Percentiles rank a stretch among this genome's conserved stretches.
These are phyloP conservation scores for Kazachstania sp. DNA, from an alignment of 1,139 yeast genomes.

Conservation along the genomic window DNA sequence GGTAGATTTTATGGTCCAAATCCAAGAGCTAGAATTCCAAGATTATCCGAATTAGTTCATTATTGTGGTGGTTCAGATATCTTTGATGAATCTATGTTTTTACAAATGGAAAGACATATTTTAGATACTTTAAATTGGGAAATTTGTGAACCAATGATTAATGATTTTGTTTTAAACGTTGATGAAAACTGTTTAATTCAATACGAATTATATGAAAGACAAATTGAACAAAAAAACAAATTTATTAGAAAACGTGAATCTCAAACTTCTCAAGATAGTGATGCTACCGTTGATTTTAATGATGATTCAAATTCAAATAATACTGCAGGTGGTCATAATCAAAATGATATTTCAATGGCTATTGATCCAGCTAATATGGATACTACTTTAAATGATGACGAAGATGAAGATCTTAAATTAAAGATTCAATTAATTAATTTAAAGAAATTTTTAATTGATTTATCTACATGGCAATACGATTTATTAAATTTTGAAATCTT, in stretches of 20 bases:
- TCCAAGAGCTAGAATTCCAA: slow-evolving; percentile 57
- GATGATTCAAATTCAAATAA: not conserved
- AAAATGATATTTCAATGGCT: slow-evolving; percentile 11
- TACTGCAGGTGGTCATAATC: not conserved
- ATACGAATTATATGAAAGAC: slow-evolving; percentile 32
- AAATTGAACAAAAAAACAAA: slow-evolving; percentile 25
- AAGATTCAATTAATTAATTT: slow-evolving; percentile 28
- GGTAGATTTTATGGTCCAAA: slow-evolving; percentile 59
- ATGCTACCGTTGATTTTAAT: slow-evolving; percentile 26
- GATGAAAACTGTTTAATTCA: slow-evolving; percentile 36
- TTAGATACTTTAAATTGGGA: slow-evolving; percentile 56
- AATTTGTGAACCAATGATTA: slow-evolving; percentile 48
- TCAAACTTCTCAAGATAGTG: slow-evolving; percentile 24
- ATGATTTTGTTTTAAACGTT: slow-evolving; percentile 41
- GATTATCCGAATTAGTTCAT: slow-evolving; percentile 52
- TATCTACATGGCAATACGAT: slow-evolving; percentile 28
- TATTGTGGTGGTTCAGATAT: slow-evolving; percentile 49
- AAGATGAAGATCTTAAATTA: slow-evolving; percentile 24
- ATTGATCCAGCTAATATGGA: slow-evolving; percentile 1
- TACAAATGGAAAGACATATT: slow-evolving; percentile 49
- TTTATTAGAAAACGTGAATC: slow-evolving; percentile 20
- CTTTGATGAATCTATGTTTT: slow-evolving; percentile 52
- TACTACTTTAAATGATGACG: slow-evolving; percentile 18
- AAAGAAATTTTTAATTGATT: slow-evolving; percentile 29
- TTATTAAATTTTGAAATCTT: slow-evolving; percentile 27